Conservation (phyloP, 805 yeast genomes). For the Candida namnaoensis region DNA sequence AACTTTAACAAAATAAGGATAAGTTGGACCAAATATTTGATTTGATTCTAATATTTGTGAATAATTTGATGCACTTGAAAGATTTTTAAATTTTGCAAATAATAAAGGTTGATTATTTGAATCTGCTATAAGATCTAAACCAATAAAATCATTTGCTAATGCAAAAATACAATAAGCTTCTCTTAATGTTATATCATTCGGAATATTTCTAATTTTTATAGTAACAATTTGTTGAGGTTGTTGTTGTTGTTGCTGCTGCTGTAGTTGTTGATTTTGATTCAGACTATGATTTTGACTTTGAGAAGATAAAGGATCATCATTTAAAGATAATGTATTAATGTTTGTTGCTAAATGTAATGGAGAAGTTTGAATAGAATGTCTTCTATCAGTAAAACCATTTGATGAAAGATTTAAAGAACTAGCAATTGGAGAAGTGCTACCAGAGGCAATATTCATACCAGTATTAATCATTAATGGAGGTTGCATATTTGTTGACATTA, state of each 20-base stretch:
- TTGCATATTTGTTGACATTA: not conserved
- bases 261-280: conserved; percentile 2
- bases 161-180: conserved; percentile 65
- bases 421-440: not conserved
- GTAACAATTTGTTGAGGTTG: conserved; percentile 10
- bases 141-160: conserved; percentile 53
- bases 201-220: conserved; percentile 46
- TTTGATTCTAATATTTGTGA: conserved; percentile 30
- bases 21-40: conserved; percentile 41
- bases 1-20: conserved; percentile 27
- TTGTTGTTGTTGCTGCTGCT: conserved; percentile 4
- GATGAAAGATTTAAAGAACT: not conserved
- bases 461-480: not conserved
- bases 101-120: conserved; percentile 25
- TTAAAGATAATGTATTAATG: not conserved
- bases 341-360: not conserved
- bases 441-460: not conserved
- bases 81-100: conserved; percentile 35
- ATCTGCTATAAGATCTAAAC: conserved; percentile 35
- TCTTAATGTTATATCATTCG: conserved; percentile 53
- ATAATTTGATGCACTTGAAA: conserved; percentile 34
- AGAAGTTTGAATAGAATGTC: not conserved
- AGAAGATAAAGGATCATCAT: not conserved
- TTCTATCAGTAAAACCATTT: not conserved
- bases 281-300: too few relatives aligned